Conservation (phyloP, 2,329 filamentous ascomycete genomes). For the Talaromyces albobiverticillius region DNA sequence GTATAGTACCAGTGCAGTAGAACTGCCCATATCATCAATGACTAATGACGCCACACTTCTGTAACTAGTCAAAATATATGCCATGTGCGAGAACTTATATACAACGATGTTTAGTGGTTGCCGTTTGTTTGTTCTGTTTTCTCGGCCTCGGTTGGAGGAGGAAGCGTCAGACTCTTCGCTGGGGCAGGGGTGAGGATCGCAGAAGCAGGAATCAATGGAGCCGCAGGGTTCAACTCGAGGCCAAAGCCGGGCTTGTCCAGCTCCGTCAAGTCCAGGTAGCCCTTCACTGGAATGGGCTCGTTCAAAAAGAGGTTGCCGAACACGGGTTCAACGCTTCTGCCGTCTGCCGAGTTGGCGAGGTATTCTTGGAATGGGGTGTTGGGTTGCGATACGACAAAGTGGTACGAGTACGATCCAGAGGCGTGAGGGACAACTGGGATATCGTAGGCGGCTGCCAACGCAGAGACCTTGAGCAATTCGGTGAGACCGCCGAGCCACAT, state of each 20-base stretch:
- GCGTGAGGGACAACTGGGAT: conserved; percentile 95
- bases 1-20: background rate
- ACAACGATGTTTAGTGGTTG: conserved; percentile 16
- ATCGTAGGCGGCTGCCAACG: conserved; percentile 88
- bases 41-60: too few relatives aligned
- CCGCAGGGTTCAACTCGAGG: conserved; percentile 77
- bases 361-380: conserved; percentile 97
- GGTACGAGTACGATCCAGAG: conserved; percentile 90
- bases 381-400: conserved; percentile 89
- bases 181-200: conserved; percentile 68
- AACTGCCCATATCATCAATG: too few relatives aligned
- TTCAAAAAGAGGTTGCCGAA: conserved; percentile 89
- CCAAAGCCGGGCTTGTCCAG: conserved; percentile 91
- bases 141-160: conserved; percentile 19
- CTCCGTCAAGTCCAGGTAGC: conserved; percentile 73
- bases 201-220: conserved; percentile 73
- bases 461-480: conserved; percentile 82
- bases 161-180: conserved; percentile 42
- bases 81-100: background rate
- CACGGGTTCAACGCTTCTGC: conserved; percentile 83
- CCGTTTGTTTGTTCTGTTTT: conserved; percentile 21
- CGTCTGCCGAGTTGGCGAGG: conserved; percentile 87
- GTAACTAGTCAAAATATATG: too few relatives aligned
- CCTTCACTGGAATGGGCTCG: conserved; percentile 82
- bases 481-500: conserved; percentile 97